These are phyloP conservation scores for Penicillium cataractarum DNA, from an alignment of 495 filamentous ascomycete genomes.

Conservation along the genomic window DNA sequence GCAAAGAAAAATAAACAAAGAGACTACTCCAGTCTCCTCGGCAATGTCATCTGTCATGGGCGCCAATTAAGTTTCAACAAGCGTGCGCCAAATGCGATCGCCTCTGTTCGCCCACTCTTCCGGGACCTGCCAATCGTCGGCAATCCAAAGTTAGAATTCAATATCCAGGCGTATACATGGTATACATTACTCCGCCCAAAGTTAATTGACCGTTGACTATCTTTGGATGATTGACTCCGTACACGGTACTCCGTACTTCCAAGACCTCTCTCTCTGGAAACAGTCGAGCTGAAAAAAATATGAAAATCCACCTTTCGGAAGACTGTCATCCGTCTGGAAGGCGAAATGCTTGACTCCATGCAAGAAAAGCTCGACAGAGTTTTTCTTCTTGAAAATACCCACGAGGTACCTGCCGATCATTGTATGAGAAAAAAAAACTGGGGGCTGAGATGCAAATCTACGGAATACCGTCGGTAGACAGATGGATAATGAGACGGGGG, in stretches of 20 bases:
- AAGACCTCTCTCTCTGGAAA: too few relatives aligned
- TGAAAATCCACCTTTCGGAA: not conserved
- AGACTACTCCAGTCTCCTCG: not conserved
- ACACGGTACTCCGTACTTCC: too few relatives aligned
- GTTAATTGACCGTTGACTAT: not conserved
- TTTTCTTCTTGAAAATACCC: not conserved
- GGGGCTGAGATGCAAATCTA: not conserved
- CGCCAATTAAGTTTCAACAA: slow-evolving; percentile 47
- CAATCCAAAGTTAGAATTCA: slow-evolving; percentile 9
- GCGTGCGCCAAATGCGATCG: slow-evolving; percentile 43
- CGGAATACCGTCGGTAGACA: not conserved
- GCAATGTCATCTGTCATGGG: slow-evolving; percentile 31
- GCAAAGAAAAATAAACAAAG: not conserved
- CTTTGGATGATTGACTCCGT: too few relatives aligned
- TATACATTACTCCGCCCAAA: slow-evolving; percentile 23
- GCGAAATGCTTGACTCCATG: not conserved
- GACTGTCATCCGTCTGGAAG: not conserved
- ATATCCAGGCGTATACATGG: slow-evolving; percentile 20
- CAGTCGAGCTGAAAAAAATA: too few relatives aligned
- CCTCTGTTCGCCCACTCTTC: slow-evolving; percentile 39
- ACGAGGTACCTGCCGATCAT: slow-evolving; percentile 1
- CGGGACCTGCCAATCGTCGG: slow-evolving; percentile 31
- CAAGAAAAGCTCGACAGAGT: not conserved
- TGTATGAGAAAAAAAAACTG: not conserved
- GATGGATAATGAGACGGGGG: not conserved